Conservation (phyloP, 2,329 filamentous ascomycete species). For the Beauveria caledonica region DNA sequence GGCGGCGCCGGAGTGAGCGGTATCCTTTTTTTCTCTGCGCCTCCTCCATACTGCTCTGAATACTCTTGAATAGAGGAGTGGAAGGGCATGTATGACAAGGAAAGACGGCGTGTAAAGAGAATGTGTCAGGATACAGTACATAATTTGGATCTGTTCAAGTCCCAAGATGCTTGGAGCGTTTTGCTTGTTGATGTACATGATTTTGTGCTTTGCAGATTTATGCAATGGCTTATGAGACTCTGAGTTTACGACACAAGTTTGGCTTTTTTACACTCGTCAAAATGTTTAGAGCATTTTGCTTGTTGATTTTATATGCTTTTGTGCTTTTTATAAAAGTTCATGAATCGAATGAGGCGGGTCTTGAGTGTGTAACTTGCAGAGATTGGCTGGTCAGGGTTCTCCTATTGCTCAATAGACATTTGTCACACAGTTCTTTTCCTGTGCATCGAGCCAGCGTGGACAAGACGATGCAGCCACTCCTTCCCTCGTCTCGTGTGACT, state of each 20-base stretch:
- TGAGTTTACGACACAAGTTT: not conserved
- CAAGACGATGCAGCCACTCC: not conserved
- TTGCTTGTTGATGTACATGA: not conserved
- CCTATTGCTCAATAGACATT: not conserved
- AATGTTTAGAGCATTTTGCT: slow-evolving; percentile 4
- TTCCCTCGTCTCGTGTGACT: no score
- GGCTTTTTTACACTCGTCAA: not conserved
- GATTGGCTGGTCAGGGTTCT: not conserved
- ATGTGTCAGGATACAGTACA: not conserved
- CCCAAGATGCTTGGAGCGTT: not conserved
- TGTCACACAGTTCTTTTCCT: not conserved
- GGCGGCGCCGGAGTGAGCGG: not conserved
- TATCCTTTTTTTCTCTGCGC: not conserved
- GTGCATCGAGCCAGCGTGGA: not conserved
- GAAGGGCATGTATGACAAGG: not conserved
- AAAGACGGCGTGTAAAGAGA: no score
- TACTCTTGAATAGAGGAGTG: not conserved
- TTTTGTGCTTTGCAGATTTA: not conserved
- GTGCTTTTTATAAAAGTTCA: not conserved
- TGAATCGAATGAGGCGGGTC: not conserved
- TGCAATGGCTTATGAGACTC: not conserved
- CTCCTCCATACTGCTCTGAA: no score
- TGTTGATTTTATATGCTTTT: not conserved
- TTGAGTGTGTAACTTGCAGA: not conserved
- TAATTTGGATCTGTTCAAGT: not conserved